Percentiles rank a stretch among this genome's conserved stretches.
Conservation (phyloP, 1,139 yeast species). For the Hemisphaericaspora xylofermentans region DNA sequence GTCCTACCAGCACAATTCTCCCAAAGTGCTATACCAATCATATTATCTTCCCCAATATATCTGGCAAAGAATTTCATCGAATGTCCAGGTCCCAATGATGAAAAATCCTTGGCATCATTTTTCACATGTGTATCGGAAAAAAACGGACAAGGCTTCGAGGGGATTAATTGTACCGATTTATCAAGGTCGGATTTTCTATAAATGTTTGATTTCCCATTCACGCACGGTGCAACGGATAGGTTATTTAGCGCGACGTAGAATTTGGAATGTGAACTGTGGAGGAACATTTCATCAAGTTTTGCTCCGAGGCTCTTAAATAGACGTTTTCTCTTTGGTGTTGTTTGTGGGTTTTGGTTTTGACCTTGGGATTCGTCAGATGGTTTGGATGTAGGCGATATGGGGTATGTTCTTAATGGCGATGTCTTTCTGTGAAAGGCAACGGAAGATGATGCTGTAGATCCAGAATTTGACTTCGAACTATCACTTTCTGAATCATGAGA, state of each 20-base stretch:
- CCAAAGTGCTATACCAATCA: constrained; percentile 90
- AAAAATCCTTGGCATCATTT: constrained; percentile 29
- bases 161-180: constrained; percentile 50
- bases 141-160: constrained; percentile 25
- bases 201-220: constrained; percentile 86
- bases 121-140: constrained; percentile 33
- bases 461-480: constrained; percentile 2
- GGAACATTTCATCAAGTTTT: constrained; percentile 81
- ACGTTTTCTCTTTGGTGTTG: constrained; percentile 9
- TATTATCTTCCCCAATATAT: constrained; percentile 89
- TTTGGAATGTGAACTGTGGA: constrained; percentile 80
- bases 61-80: constrained; percentile 66
- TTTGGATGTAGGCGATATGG: not conserved
- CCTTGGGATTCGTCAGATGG: not conserved
- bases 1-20: constrained; percentile 66
- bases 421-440: constrained; percentile 11
- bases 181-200: constrained; percentile 73
- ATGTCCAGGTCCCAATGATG: constrained; percentile 47
- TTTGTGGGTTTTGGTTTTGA: not conserved
- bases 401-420: constrained; percentile 5
- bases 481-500: constrained; percentile 10
- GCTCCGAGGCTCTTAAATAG: constrained; percentile 52
- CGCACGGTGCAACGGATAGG: constrained; percentile 83
- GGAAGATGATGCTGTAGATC: constrained; percentile 1
- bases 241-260: constrained; percentile 78